Base-by-base conservation (phyloP, 2,329 filamentous ascomycete genomes). In the Aurifilum marmelostoma region DNA sequence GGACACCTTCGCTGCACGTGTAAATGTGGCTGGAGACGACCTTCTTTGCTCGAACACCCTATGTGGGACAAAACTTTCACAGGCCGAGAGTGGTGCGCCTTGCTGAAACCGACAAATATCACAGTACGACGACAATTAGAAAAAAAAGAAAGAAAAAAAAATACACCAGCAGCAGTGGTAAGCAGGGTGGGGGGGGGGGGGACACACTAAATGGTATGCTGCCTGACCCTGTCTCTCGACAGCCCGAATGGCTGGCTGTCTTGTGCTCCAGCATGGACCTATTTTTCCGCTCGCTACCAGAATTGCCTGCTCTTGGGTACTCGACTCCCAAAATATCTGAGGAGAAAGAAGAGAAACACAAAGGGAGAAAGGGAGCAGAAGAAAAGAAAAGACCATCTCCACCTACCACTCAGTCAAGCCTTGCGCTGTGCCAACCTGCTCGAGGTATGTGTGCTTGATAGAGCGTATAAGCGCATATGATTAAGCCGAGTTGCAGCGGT, bases 241-340 rank as follows among this genome's bases (percentile, higher is more conserved):
- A 18, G 6, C 52, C 52, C 27, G 52, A 56, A 29, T 56, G 24
- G 43, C 41, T 54, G 50, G 41, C 43, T 56, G 52, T 56, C 14
- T 56, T 3, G 12, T 29, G 52, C 59, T 62, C 59, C 18, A 63
- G 41, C 18, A 21, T 21, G 60, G 43, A 47, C 8, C 29, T n/a
- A 3, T 43, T 21, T 9, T 56, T 21, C 60, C 63, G 64, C 37
- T 66, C 63, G 58, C 67, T 66, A 66, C 67, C 67, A 58, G 16
- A 58, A 29, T 32, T 41, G 29, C 34, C 37, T 34, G 18, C 34
- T n/a, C 34, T 39, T 4, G 34, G n/a, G 43, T 34, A 63, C 61
- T 66, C 67, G 63, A 69, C 18, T 14, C 32, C 4, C 18, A 39
- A 8, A 52, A 7, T 47, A 50, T 21, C 43, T 21, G 9, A 52